Evolutionary conservation across 208 protist species (phyloP), one percentile per base, ranked within the genome.

Genomic region (Leishmania major): DNA sequence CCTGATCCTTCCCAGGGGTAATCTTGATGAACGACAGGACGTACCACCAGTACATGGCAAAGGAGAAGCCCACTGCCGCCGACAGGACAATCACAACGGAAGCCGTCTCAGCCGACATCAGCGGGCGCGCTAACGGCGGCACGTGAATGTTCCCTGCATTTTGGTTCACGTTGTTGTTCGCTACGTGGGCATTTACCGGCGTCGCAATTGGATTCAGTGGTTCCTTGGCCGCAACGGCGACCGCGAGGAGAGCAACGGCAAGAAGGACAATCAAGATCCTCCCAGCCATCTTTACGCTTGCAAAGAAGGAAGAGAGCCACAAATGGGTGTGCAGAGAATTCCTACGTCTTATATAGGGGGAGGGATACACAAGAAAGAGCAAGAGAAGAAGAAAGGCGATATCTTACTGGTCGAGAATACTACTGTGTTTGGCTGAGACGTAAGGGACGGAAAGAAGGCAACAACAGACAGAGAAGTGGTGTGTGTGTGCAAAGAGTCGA

Each of bases 21-120:
- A 92, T 91, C 75, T 87, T 86, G 77, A 93, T 93, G 67, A 86
- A 80, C 15, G 91, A 91, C 17, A 89, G 85, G 22, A 86, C 88
- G 78, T 92, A 93, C 93, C 93, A 95, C 93, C 92, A 95, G 89
- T 95, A 95, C 90, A 95, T 95, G 69, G 89, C 91, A 80, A 93
- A 95, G 43, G 84, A 82, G 77, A 96, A 94, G 51, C 93, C 93
- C 60, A 91, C 72, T 22, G 88, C 88, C 31, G 91, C 57, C 37
- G 91, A 85, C 67, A 90, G 43, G 31, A 93, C 73, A 87, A 95
- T 94, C 66, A 96, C 72, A 40, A 86, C 17, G 31, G 88, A 92
- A 0, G 86, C 86, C 19, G 67, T 75, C 25, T 75, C 64, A 25
- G 73, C 19, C 66, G 89, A 90, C 82, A 94, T 88, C 51, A 93